Base-by-base conservation (phyloP, 176 grass and related monocot genomes). In the Aechmea fasciata region DNA sequence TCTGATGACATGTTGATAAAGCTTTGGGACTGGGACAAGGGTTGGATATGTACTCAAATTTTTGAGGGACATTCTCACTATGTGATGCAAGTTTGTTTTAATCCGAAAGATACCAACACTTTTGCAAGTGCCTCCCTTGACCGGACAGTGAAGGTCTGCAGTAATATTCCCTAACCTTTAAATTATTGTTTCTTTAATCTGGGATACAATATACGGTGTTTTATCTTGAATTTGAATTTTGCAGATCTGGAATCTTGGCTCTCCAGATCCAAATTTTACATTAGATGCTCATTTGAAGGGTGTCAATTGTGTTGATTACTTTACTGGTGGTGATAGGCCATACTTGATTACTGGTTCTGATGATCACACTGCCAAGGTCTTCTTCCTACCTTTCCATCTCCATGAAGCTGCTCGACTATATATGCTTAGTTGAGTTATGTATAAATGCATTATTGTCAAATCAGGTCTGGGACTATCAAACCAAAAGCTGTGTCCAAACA, bases 1-100 rank as follows among this genome's bases (percentile, higher is more conserved):
- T 91, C 88, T 69, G 88, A 86, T 72, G 84, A 91, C 84, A 87
- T 91, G 83, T 74, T 86, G 70, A 91, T 91, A 33, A 91, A 87
- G 66, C 84, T 91, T 53, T 91, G 83, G 83, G 88, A 91, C 70
- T 91, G 88, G 88, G 84, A 87, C 74, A 91, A 91, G 20, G 80
- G 80, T 49, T 91, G 88, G 88, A 72, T 87, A 25, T 87, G 88
- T 61, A 87, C 83, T 78, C 88, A 91, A 73, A 91, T 91, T 49
- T 91, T 91, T 73, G 88, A 91, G 65, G 88, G 88, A 2, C 88
- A 91, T 52, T 91, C 81, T 69, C 88, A 91, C 51, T 91, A 91
- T 83, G 88, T 87, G 14, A 91, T 91, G 88, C 88, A 91, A 87
- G 12, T 91, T 11, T 81, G 80, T 47, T 87, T 91, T 75, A 91